Evolutionary conservation across 192 early-diverging fungal species (phyloP), one percentile per base, ranked within the genome.

Genomic region (Coemansia sp.): DNA sequence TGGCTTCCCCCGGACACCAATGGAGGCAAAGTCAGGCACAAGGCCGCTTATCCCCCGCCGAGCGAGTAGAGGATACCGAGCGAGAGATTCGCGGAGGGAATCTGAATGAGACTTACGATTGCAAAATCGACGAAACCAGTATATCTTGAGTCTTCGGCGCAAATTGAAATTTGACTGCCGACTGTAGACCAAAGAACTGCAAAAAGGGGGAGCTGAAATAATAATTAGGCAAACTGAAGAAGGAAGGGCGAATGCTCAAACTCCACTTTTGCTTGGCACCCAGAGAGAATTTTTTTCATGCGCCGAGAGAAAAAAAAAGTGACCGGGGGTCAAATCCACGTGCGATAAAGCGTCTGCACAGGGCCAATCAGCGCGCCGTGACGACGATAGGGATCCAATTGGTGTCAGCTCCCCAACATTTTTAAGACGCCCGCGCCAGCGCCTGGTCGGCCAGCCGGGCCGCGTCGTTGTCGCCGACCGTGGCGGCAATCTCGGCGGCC

Each of bases 401-500:
- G n/a, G n/a, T 39, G 11, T 14, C 38, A 7, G n/a, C n/a, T n/a
- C 38, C 38, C 38, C 38, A 14, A 39, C n/a, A 14, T 2, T 17
- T 6, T 15, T 15, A 0, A 39, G 34, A 39, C 7, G 17, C 11
- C 41, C 65, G 65, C 5, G 35, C 29, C 5, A 75, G 57, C 17
- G 65, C 72, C 1, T 36, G 50, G 5, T 45, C 25, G 10, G 72
- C 53, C 36, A 75, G 58, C 38, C 27, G 22, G 32, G 48, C 58
- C 0, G 72, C 72, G 1, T 44, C 58, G 31, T 30, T 20, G 48
- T 75, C 72, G 10, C 54, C 65, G 23, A 54, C 32, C 15, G 49
- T 38, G 6, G 27, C 20, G 21, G 72, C 72, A 11, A 68, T 62
- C 36, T 68, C 61, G 17, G 40, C 31, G 2, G 67, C 74, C 49